phyloP scores from a whole-genome alignment of 768 basidiomycete species.

The Goffeauzyma gilvescens region DNA sequence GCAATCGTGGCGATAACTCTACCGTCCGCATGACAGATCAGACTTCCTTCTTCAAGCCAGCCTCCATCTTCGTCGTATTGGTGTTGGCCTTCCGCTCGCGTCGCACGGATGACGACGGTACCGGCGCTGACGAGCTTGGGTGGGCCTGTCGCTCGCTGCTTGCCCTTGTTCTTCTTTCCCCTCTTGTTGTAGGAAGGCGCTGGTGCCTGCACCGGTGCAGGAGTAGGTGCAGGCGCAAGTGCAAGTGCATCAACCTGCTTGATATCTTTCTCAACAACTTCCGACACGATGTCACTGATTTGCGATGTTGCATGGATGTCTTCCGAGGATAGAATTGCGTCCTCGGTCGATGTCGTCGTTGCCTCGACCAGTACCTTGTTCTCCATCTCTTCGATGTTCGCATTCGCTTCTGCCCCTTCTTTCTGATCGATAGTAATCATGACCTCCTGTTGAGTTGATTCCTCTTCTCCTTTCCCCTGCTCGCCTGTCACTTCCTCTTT shows the following conservation, averaged over 20 bases:
- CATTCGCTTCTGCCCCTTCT: no score
- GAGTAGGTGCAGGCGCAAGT: neutral
- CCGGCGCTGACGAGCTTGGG: slow-evolving; percentile 21
- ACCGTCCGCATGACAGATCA: slow-evolving; percentile 75
- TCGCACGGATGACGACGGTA: slow-evolving; percentile 24
- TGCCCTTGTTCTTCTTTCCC: no score
- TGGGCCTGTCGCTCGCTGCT: no score
- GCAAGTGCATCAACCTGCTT: neutral
- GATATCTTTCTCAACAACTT: neutral
- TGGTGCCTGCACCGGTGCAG: neutral
- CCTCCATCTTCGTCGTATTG: slow-evolving; percentile 26
- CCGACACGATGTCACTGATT: neutral
- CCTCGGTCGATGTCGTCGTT: no score
- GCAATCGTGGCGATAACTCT: slow-evolving; percentile 82
- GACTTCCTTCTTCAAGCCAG: slow-evolving; percentile 63
- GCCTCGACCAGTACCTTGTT: no score
- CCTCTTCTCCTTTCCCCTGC: neutral
- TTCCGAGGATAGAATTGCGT: no score
- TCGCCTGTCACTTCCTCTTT: slow-evolving; percentile 3
- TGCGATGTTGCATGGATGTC: no score
- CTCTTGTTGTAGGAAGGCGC: neutral
- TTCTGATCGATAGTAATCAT: no score
- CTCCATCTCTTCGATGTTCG: no score
- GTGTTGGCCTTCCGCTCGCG: slow-evolving; percentile 18
- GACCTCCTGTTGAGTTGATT: no score